These are phyloP conservation scores for Paramecium octaurelia DNA, from an alignment of 73 alveolate genomes.

Conservation along the genomic window DNA sequence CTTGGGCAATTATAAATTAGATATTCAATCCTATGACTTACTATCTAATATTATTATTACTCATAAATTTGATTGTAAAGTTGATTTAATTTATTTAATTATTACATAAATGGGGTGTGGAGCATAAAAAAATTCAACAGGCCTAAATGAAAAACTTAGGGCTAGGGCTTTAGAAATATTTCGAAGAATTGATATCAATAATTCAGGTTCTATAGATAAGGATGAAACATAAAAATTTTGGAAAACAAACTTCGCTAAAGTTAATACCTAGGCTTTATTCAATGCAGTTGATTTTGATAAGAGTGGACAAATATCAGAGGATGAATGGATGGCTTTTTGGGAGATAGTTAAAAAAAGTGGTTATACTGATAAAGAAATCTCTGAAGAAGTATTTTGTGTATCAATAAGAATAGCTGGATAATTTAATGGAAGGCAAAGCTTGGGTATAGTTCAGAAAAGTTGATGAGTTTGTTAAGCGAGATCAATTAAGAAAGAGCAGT, in stretches of 20 bases:
- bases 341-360: slow-evolving; percentile 61
- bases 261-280: slow-evolving; percentile 54
- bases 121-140: neutral
- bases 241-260: slow-evolving; percentile 60
- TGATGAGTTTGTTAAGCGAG: slow-evolving; percentile 59
- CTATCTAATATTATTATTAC: neutral
- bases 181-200: slow-evolving; percentile 54
- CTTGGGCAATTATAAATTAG: neutral
- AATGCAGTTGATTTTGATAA: slow-evolving; percentile 63
- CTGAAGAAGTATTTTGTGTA: slow-evolving; percentile 36
- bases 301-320: slow-evolving; percentile 57
- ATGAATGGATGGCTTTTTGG: slow-evolving; percentile 68
- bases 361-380: slow-evolving; percentile 56
- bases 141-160: neutral
- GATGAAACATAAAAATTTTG: slow-evolving; percentile 56
- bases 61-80: neutral
- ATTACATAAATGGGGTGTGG: slow-evolving; percentile 1
- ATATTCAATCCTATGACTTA: neutral
- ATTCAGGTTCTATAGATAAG: slow-evolving; percentile 54
- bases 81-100: neutral
- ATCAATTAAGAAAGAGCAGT: slow-evolving; percentile 46
- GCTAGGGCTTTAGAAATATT: slow-evolving; percentile 42
- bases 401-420: slow-evolving; percentile 25
- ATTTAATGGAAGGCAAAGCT: slow-evolving; percentile 57
- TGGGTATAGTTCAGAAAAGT: slow-evolving; percentile 61